Evolutionary conservation across 2,329 filamentous ascomycete species (phyloP).

Genomic region (Cylindrodendrum hubeiense): DNA sequence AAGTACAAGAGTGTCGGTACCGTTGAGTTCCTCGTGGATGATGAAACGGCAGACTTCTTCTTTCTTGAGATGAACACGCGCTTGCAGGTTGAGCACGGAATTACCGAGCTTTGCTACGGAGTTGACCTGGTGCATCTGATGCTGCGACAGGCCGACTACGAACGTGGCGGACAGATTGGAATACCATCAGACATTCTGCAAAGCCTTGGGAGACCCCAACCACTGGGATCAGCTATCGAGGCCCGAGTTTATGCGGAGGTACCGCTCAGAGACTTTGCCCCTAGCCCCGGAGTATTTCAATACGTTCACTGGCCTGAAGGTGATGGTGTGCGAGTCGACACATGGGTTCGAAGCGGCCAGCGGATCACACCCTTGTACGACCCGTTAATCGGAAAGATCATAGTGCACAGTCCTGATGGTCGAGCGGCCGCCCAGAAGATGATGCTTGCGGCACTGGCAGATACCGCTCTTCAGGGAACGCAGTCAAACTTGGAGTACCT

Average conservation of each 20-base stretch:
- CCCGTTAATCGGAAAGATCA: constrained; percentile 70
- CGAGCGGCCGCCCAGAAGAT: constrained; percentile 55
- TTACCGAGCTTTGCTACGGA: constrained; percentile 81
- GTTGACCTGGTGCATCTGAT: constrained; percentile 75
- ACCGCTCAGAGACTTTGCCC: constrained; percentile 66
- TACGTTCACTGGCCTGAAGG: constrained; percentile 65
- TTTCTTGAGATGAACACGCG: constrained; percentile 69
- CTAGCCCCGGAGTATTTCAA: constrained; percentile 69
- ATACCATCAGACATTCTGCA: constrained; percentile 25
- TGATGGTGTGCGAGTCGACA: constrained; percentile 67
- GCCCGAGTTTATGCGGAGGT: constrained; percentile 58
- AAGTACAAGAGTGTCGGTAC: constrained; percentile 50
- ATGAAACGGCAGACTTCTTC: constrained; percentile 69
- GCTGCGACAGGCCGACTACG: constrained; percentile 49
- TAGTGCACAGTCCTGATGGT: constrained; percentile 60
- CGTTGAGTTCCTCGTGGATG: constrained; percentile 72
- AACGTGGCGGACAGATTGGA: constrained; percentile 19
- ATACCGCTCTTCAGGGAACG: constrained; percentile 59
- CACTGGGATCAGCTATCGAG: constrained; percentile 49
- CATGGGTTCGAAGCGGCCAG: constrained; percentile 70
- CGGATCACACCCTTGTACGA: constrained; percentile 69
- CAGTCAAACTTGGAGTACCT: constrained; percentile 65
- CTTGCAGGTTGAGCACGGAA: constrained; percentile 82
- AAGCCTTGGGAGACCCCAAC: constrained; percentile 22
- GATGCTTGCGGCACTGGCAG: constrained; percentile 57